Evolutionary conservation across 257 asterid species (phyloP), one percentile per base, ranked within the genome.

Genomic region (Paraleonurus japonicus): DNA sequence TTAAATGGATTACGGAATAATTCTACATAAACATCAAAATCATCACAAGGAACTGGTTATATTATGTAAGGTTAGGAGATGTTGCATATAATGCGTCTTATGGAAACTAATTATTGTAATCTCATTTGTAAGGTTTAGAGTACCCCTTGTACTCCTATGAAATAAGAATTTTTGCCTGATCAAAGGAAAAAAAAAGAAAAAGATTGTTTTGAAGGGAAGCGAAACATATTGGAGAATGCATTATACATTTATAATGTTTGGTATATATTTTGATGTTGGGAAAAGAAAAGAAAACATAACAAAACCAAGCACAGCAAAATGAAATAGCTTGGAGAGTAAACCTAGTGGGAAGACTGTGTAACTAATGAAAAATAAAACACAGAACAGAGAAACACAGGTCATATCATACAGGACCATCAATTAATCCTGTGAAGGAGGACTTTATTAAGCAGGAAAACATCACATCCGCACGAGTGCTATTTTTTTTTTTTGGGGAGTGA

Each of bases 21-120:
- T 23, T 39, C 27, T 27, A 19, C 6, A 24, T 75, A 53, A 76
- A 64, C 23, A 32, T 54, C 50, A 47, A 41, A 53, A 70, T 19
- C 33, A 16, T 15, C 26, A 50, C 76, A 62, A 62, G 53, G n/a
- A n/a, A n/a, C n/a, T n/a, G n/a, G n/a, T n/a, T n/a, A n/a, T n/a
- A n/a, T n/a, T n/a, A n/a, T n/a, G n/a, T n/a, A n/a, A n/a, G n/a
- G n/a, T n/a, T n/a, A n/a, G n/a, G n/a, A n/a, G n/a, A n/a, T n/a
- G n/a, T n/a, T n/a, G n/a, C n/a, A n/a, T n/a, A n/a, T n/a, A n/a
- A n/a, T n/a, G n/a, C n/a, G n/a, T n/a, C n/a, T n/a, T n/a, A n/a
- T n/a, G n/a, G n/a, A n/a, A n/a, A n/a, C n/a, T n/a, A n/a, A n/a
- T n/a, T n/a, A n/a, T n/a, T n/a, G n/a, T n/a, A n/a, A n/a, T n/a